Conservation (phyloP, 2,329 filamentous ascomycete species). For the Sarocladium kiliense region DNA sequence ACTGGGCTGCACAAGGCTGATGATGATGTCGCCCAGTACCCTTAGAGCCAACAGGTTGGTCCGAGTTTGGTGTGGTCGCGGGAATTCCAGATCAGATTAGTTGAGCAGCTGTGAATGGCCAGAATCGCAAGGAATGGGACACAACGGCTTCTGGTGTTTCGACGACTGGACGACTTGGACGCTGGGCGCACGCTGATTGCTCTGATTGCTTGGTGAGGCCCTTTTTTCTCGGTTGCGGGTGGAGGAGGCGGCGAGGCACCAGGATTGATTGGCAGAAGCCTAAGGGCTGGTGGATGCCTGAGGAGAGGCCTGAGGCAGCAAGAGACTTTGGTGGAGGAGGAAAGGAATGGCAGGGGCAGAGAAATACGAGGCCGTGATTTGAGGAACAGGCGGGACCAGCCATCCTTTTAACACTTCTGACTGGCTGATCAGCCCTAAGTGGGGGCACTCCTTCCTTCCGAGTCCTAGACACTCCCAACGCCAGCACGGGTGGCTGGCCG, state of each 20-base stretch:
- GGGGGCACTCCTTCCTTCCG: conserved; percentile 13
- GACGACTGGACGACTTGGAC: neutral
- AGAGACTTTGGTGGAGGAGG: too few relatives aligned
- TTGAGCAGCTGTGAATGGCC: conserved; percentile 13
- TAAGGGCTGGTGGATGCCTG: conserved; percentile 23
- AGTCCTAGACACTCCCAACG: neutral
- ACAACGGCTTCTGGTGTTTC: conserved; percentile 10
- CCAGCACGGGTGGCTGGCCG: conserved; percentile 2
- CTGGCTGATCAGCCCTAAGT: conserved; percentile 35
- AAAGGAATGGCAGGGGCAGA: neutral
- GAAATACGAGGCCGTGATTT: conserved; percentile 47
- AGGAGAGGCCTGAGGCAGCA: too few relatives aligned
- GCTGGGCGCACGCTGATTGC: conserved; percentile 11
- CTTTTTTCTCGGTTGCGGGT: conserved; percentile 15
- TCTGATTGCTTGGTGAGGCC: conserved; percentile 8
- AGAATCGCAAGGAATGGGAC: conserved; percentile 7
- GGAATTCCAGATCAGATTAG: conserved; percentile 8
- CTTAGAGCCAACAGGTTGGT: neutral
- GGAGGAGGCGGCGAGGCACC: conserved; percentile 32
- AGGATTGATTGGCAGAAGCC: conserved; percentile 43
- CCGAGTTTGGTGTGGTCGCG: neutral
- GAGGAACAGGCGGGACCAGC: conserved; percentile 38
- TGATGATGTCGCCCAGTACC: neutral
- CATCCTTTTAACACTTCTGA: conserved; percentile 39
- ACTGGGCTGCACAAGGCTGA: conserved; percentile 2